phyloP scores from a whole-genome alignment of 2,329 filamentous ascomycete genomes.

The Colletotrichum liaoningense region DNA sequence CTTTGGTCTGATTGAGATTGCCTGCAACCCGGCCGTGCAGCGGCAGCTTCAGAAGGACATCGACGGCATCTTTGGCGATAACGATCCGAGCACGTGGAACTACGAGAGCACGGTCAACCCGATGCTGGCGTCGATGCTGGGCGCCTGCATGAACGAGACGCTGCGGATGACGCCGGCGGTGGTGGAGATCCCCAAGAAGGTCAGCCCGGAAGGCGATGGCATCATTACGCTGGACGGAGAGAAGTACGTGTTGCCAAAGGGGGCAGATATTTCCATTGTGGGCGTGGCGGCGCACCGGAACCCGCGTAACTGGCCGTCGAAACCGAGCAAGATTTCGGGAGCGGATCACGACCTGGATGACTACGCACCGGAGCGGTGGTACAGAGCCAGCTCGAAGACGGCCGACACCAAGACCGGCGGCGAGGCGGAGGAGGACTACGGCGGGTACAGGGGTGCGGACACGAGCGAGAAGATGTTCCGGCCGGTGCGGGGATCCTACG shows the following conservation, averaged over 20 bases:
- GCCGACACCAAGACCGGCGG: conserved; percentile 38
- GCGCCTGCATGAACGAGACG: conserved; percentile 82
- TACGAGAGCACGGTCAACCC: conserved; percentile 75
- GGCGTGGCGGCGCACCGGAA: conserved; percentile 72
- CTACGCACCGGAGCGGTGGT: conserved; percentile 81
- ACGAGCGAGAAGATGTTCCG: conserved; percentile 72
- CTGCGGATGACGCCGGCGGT: conserved; percentile 80
- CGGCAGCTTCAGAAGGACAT: conserved; percentile 76
- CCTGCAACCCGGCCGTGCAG: conserved; percentile 73
- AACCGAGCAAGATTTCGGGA: conserved; percentile 55
- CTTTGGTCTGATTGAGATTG: conserved; percentile 76
- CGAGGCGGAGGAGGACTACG: conserved; percentile 59
- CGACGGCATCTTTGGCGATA: conserved; percentile 70
- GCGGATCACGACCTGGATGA: conserved; percentile 70
- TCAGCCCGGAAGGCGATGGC: conserved; percentile 62
- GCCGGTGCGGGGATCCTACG: conserved; percentile 65
- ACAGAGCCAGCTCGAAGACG: conserved; percentile 50
- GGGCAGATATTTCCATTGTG: conserved; percentile 65
- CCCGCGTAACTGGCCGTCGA: conserved; percentile 77
- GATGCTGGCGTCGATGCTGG: conserved; percentile 76
- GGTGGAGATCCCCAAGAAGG: conserved; percentile 77
- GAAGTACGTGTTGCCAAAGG: conserved; percentile 67
- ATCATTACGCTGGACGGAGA: conserved; percentile 68
- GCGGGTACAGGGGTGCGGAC: conserved; percentile 69
- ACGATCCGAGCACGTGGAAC: conserved; percentile 72